Evolutionary conservation across 2,329 filamentous ascomycete genomes (phyloP).

Genomic region (Aspergillus amoenus): DNA sequence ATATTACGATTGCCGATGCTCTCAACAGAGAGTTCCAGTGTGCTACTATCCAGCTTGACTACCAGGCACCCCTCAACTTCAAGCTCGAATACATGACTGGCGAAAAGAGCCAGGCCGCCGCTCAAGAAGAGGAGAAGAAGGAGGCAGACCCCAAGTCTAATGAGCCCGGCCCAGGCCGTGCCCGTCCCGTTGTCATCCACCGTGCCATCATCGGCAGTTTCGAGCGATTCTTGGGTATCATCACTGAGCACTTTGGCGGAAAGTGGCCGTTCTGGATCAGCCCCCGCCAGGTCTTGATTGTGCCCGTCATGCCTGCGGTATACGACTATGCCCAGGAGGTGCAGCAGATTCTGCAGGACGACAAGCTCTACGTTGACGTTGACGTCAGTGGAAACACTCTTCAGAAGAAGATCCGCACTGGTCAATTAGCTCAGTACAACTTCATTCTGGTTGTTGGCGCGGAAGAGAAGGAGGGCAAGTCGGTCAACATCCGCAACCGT

Average conservation of each 20-base stretch:
- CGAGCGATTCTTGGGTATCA: conserved; percentile 52
- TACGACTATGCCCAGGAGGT: conserved; percentile 52
- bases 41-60: conserved; percentile 92
- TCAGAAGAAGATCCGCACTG: conserved; percentile 53
- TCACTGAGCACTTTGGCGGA: conserved; percentile 52
- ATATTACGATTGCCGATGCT: conserved; percentile 90
- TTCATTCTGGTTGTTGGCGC: conserved; percentile 62
- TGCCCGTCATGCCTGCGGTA: conserved; percentile 50
- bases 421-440: conserved; percentile 51
- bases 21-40: conserved; percentile 83
- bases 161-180: conserved; percentile 41
- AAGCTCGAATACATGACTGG: conserved; percentile 81
- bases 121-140: conserved; percentile 37
- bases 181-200: conserved; percentile 53
- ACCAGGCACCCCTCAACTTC: conserved; percentile 82
- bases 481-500: conserved; percentile 64
- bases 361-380: conserved; percentile 50
- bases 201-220: conserved; percentile 53
- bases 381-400: conserved; percentile 51
- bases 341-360: conserved; percentile 43
- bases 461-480: conserved; percentile 58
- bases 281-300: conserved; percentile 50
- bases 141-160: conserved; percentile 42
- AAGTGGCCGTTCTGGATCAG: conserved; percentile 56
- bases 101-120: conserved; percentile 48